phyloP scores from a whole-genome alignment of 306 rosid species.

The Lathyrus sativus region DNA sequence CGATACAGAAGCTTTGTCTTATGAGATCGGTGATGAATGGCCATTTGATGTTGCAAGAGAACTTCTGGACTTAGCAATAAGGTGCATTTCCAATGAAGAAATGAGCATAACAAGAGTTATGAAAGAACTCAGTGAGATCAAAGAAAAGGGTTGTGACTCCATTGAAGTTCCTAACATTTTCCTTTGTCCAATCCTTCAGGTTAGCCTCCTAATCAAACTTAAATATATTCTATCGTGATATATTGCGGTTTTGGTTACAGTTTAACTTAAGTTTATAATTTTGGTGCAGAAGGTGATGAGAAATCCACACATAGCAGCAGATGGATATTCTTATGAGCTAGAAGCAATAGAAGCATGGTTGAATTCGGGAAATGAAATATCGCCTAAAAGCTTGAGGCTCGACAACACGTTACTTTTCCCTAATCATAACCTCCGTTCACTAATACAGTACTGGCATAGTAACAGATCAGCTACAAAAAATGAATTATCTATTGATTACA shows the following conservation, averaged over 20 bases:
- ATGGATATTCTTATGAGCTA: constrained; percentile 78
- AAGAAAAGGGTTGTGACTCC: constrained; percentile 46
- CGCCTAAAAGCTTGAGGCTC: constrained; percentile 67
- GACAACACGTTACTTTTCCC: constrained; percentile 56
- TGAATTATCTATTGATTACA: constrained; percentile 11
- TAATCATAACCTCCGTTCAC: constrained; percentile 62
- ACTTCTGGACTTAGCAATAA: constrained; percentile 49
- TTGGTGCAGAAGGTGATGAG: constrained; percentile 71
- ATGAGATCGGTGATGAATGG: constrained; percentile 63
- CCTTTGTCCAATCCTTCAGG: constrained; percentile 84
- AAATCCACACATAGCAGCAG: constrained; percentile 79
- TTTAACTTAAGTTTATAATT: background rate
- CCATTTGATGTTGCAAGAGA: constrained; percentile 57
- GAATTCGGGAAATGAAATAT: constrained; percentile 55
- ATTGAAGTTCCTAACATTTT: constrained; percentile 55
- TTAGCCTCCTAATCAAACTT: constrained; percentile 34
- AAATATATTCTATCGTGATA: background rate
- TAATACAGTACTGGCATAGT: constrained; percentile 63
- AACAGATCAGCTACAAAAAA: constrained; percentile 27
- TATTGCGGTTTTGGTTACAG: background rate
- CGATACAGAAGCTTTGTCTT: constrained; percentile 34
- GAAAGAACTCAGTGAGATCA: constrained; percentile 59
- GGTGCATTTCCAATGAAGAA: constrained; percentile 48
- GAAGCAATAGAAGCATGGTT: constrained; percentile 79
- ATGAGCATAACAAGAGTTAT: constrained; percentile 42